Evolutionary conservation across 257 asterid genomes (phyloP), one percentile per base, ranked within the genome.

Genomic region (Rhazya stricta): DNA sequence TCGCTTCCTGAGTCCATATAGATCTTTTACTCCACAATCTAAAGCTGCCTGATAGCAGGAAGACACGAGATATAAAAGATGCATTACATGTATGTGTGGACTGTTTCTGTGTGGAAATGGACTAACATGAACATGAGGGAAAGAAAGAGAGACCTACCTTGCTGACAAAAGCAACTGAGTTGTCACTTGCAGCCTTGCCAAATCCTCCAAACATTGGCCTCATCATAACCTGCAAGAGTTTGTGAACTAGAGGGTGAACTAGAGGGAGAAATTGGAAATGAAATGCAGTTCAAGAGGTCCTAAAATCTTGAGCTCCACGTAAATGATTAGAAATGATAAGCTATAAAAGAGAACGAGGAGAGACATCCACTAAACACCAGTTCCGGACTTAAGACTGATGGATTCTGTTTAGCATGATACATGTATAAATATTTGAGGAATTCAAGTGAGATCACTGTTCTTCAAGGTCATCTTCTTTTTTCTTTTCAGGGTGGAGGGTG

Each of bases 191-290:
- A 70, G 99, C 96, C 84, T 83, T 83, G 79, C 97, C 96, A 77
- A 90, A 83, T 86, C 96, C 97, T 79, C 99, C 99, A 69, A 92
- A 94, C 99, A 94, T 94, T 42, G 99, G 99, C 86, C 97, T 91
- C 99, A 92, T 94, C 62, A 72, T 76, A 74, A 94, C 97, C 97
- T 94, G 86, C n/a, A 77, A 69, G 62, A 80, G 73, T 41, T 37
- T n/a, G 2, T n/a, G 7, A 43, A 29, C 32, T 10, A 1, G n/a
- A n/a, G n/a, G n/a, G n/a, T n/a, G n/a, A n/a, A n/a, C n/a, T 23
- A 74, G 61, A 34, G 23, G n/a, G 30, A 71, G 46, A 48, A 19
- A 36, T 8, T 29, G 12, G 77, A 45, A 77, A 50, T 27, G 7
- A 51, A 65, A n/a, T 21, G 58, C 32, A 10, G 13, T 16, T 43